Evolutionary conservation across 2,329 filamentous ascomycete species (phyloP), one percentile per base, ranked within the genome.

Genomic region (Sporothrix variecibatus): DNA sequence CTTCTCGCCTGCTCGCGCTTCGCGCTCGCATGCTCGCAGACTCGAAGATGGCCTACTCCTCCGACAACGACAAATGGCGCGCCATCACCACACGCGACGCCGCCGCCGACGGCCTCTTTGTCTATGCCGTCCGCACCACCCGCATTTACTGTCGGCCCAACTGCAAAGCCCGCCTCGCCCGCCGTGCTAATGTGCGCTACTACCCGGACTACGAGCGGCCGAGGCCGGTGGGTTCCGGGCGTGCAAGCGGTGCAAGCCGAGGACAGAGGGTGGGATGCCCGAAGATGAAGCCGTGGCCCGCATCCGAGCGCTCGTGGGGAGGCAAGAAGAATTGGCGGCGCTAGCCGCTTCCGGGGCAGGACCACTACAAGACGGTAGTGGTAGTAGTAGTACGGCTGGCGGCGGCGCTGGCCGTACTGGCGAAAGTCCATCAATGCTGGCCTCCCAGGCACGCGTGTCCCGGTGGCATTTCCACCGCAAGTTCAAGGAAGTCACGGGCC

Each of bases 151-250:
- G 90, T 79, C 85, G 89, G 1, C 89, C 89, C 1, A 88, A 85
- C 26, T 92, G 90, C 79, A 86, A 87, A 20, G 88, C 88, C 1
- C 85, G 90, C 0, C 85, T 91, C 15, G 88, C 90, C 1, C 85
- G 89, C 1, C 85, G 89, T 64, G 86, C 88, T 69, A 92, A 92
- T 69, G 85, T 91, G 3, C 79, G 81, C 1, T 92, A 90, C 80
- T 89, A 85, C 80, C 79, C 84, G 20, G 84, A 81, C 0, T 78
- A 83, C 75, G 78, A 0, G 82, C 86, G 40, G 90, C 90, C 1
- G 80, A 81, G 58, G 76, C 77, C 0, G 84, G 81, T 6, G 86
- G 88, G 1, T 91, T 85, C 78, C 83, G 88, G 31, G 81, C 89
- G 0, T 91, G 89, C 81, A 90, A 89, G 80, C 83, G 88, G 20